Evolutionary conservation across 1,284 basidiomycete species (phyloP), one percentile per base, ranked within the genome.

Genomic region (Wallemia ichthyophaga): DNA sequence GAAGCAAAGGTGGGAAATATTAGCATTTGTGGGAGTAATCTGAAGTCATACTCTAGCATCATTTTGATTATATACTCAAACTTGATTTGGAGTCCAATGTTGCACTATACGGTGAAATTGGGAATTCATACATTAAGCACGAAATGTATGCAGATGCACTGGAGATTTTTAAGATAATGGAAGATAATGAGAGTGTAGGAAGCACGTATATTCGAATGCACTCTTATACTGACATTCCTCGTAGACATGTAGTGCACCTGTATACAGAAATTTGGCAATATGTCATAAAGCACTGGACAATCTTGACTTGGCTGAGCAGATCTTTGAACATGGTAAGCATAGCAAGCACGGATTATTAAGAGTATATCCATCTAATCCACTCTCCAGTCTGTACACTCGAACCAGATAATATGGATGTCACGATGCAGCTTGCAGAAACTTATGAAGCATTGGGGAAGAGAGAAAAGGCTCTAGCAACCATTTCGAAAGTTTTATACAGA

Each of bases 341-440:
- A 13, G 2, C 2, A 33, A n/a, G n/a, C n/a, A n/a, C n/a, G n/a
- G n/a, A n/a, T n/a, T n/a, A n/a, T n/a, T n/a, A n/a, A n/a, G n/a
- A n/a, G n/a, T n/a, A n/a, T n/a, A n/a, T n/a, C n/a, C n/a, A n/a
- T n/a, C n/a, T n/a, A n/a, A n/a, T n/a, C n/a, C n/a, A n/a, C n/a
- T n/a, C n/a, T n/a, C n/a, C n/a, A 48, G 37, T 48, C n/a, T 48
- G 37, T 48, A 13, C 11, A 48, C 37, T 48, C 37, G 81, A 87
- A 66, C 80, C 83, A 0, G 74, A 76, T 1, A 78, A 86, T 63
- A 78, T 80, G 62, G 83, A 89, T 26, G 81, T 81, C 5, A 85
- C 85, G 67, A 81, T 89, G 76, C 82, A 83, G 63, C 75, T 95
- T 0, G 91, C 91, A 0, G 84, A 85, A 61, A 79, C 91, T 21